Evolutionary conservation across 1,284 basidiomycete genomes (phyloP), one percentile per base, ranked within the genome.

Genomic region (Heterobasidion occidentale): DNA sequence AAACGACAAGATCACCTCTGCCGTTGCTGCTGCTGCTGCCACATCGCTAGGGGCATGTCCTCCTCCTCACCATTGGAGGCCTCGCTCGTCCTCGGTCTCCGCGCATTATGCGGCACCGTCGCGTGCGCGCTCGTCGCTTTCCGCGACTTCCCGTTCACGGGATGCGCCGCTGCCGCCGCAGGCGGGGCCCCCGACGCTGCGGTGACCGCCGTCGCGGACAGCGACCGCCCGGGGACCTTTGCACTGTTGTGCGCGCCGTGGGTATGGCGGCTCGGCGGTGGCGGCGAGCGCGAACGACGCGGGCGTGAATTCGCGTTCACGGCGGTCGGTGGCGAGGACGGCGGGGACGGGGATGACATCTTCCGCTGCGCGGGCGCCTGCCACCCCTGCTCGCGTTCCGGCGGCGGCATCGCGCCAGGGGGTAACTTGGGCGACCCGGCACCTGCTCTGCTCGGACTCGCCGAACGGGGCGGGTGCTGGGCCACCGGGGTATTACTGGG

Each of bases 21-120:
- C 65, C 81, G 76, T 64, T 80, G 82, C 64, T 85, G 86, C 64
- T 85, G 86, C 64, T 86, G 85, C 66, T 89, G 86, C 77, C 83
- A 89, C 56, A 88, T 69, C 19, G 88, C 86, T 45, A 90, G 73
- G 34, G 88, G 88, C 44, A 89, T 72, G 65, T 90, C 88, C 66
- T 90, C 88, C 63, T 90, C 88, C 63, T 86, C 84, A 42, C 56
- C 56, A 27, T 27, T 27, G 27, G 27, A 27, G 3, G 53, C 52
- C 76, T 74, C 51, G 62, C 55, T 49, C 78, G 74, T 59, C 72
- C 74, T 62, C 73, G 74, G 47, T 70, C 73, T 55, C 46, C 59
- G 46, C 45, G 52, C 52, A 67, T 71, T 42, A 55, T 64, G 54
- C 6, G 76, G 70, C 44, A 72, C 57, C 9, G 76, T 73, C 9